Percentiles rank a stretch among this genome's conserved stretches.
Evolutionary conservation across 75 land plant genomes (phyloP).

Genomic region (Pseudotsuga menziesii): DNA sequence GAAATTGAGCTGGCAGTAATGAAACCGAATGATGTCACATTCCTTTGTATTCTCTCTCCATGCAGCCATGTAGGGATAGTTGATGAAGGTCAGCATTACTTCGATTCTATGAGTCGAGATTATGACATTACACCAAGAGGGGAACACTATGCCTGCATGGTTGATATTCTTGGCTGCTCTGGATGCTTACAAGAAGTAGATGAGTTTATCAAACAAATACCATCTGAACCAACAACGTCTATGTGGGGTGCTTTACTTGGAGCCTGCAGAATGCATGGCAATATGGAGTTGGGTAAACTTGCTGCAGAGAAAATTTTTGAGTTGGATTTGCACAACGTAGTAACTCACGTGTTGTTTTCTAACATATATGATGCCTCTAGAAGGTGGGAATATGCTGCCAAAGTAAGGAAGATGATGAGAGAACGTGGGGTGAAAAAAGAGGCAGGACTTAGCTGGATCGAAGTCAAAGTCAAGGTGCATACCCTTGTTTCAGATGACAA

Average conservation of each 20-base stretch:
- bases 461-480: constrained; percentile 41
- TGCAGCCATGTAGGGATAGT: constrained; percentile 67
- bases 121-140: constrained; percentile 34
- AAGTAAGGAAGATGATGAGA: constrained; percentile 36
- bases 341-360: constrained; percentile 51
- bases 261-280: constrained; percentile 42
- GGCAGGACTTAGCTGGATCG: constrained; percentile 57
- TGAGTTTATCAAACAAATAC: constrained; percentile 54
- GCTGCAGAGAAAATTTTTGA: constrained; percentile 49
- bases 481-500: constrained; percentile 51
- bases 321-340: constrained; percentile 53
- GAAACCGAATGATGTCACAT: constrained; percentile 56
- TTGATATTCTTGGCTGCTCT: constrained; percentile 65
- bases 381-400: constrained; percentile 46
- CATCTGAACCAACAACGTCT: constrained; percentile 41
- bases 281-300: constrained; percentile 46
- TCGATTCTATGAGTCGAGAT: constrained; percentile 37
- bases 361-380: constrained; percentile 45
- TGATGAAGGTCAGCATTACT: constrained; percentile 41
- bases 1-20: constrained; percentile 52
- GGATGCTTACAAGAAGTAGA: constrained; percentile 49
- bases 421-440: constrained; percentile 39
- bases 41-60: constrained; percentile 57
- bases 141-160: constrained; percentile 65
- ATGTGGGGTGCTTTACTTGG: constrained; percentile 75